Percentiles rank a stretch among this genome's conserved stretches.
Conservation (phyloP, 306 rosid genomes). For the Casuarina glauca region DNA sequence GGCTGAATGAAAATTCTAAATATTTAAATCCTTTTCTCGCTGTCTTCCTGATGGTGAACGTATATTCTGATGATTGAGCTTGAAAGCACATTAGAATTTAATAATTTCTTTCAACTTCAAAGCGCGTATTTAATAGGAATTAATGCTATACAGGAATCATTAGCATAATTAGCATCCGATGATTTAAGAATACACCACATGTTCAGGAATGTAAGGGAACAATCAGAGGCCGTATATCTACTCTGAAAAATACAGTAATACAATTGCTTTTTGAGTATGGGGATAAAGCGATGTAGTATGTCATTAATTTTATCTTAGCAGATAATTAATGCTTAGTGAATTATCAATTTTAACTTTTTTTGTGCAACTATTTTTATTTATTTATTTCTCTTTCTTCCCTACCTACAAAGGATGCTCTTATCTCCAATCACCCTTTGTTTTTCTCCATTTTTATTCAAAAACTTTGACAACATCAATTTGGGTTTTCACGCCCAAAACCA, state of each 20-base stretch:
- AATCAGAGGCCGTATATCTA: not conserved
- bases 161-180: conserved; percentile 1
- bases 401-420: too few relatives aligned
- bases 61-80: not conserved
- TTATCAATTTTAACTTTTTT: not conserved
- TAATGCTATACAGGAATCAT: not conserved
- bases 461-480: not conserved
- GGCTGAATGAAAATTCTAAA: not conserved
- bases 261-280: not conserved
- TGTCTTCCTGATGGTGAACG: not conserved
- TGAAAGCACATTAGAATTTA: not conserved
- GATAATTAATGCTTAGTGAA: not conserved
- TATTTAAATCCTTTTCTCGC: too few relatives aligned
- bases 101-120: not conserved
- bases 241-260: not conserved
- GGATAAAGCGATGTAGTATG: not conserved
- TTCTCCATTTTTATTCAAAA: not conserved
- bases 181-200: not conserved
- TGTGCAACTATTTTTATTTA: not conserved
- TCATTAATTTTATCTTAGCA: not conserved
- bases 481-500: not conserved
- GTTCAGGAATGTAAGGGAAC: not conserved
- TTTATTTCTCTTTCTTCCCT: not conserved
- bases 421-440: too few relatives aligned
- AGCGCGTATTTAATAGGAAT: not conserved